These are phyloP conservation scores for Huntiella moniliformis DNA, from an alignment of 2,329 filamentous ascomycete species.

Conservation along the genomic window DNA sequence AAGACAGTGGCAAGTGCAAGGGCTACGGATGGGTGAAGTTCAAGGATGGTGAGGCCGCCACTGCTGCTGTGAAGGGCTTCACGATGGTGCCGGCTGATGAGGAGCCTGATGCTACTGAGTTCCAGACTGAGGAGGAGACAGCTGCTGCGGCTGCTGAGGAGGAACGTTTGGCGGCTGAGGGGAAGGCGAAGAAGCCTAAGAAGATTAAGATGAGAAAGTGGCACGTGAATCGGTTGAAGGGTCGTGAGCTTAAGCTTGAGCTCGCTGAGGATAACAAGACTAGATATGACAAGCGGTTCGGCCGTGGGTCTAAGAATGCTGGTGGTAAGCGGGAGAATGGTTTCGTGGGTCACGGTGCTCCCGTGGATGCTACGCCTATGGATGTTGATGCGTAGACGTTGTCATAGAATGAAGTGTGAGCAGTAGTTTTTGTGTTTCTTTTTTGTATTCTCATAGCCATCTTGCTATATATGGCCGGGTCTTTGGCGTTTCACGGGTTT, in stretches of 20 bases:
- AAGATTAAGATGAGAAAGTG: conserved; percentile 48
- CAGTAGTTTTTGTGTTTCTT: not conserved
- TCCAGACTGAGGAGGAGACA: conserved; percentile 23
- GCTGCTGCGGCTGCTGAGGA: conserved; percentile 24
- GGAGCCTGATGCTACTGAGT: conserved; percentile 39
- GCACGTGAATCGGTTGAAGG: conserved; percentile 72
- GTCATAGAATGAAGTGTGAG: not conserved
- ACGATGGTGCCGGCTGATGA: conserved; percentile 49
- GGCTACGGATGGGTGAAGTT: conserved; percentile 94
- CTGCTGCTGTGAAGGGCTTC: conserved; percentile 55
- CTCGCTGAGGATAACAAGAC: conserved; percentile 81
- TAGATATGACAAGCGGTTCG: conserved; percentile 85
- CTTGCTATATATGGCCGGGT: too few relatives aligned
- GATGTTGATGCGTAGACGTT: conserved; percentile 19
- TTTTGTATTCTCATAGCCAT: too few relatives aligned
- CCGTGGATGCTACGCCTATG: conserved; percentile 21
- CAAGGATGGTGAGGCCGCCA: conserved; percentile 55
- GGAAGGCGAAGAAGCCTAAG: conserved; percentile 22
- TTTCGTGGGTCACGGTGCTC: conserved; percentile 17
- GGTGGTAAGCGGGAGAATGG: conserved; percentile 9
- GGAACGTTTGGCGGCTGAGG: conserved; percentile 22
- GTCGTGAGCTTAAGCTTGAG: conserved; percentile 69
- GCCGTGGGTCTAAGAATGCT: conserved; percentile 42
- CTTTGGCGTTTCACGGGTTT: too few relatives aligned
- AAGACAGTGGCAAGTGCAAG: conserved; percentile 95